Evolutionary conservation across 257 asterid genomes (phyloP), one percentile per base, ranked within the genome.

Genomic region (Thymus mandschuricus): DNA sequence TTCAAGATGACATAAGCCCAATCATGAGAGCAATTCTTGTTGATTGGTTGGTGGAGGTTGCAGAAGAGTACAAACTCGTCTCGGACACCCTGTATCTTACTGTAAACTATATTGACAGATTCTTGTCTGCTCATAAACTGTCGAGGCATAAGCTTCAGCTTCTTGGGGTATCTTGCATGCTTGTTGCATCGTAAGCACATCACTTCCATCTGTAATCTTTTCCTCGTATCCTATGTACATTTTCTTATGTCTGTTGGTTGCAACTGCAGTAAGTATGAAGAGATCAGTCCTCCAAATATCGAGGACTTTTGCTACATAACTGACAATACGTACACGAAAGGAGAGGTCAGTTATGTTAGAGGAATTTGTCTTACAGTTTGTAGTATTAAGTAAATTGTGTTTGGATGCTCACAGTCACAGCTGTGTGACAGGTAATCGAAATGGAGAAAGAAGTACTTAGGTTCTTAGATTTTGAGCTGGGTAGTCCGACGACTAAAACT

Each of bases 31-130:
- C 79, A 58, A 75, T 87, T 75, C 83, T 93, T 58, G 85, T 93
- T 59, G 96, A 91, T 81, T 91, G 98, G 98, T 77, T 93, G 81
- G 89, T 87, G 48, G 98, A 93, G 79, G 98, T 93, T 68, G 84
- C 89, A 10, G 94, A 91, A 41, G 98, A 91, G 61, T 89, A 85
- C 82, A 87, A 84, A 62, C 90, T 91, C 50, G 84, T 85, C 50
- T 81, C 98, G 0, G 98, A 94, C 73, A 89, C 98, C 4, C 70
- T 89, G 43, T 83, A 86, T 71, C 96, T 88, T 40, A 64, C 97
- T 9, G 92, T 94, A 43, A 81, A 76, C 76, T 85, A 84, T 64
- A 66, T 94, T 1, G 98, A 94, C 76, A 82, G 95, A 83, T 94
- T 77, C 77, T 72, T 94, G 41, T 85, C 97, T 57, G 78, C 81